phyloP scores from a whole-genome alignment of 345 rosid species.

The Citrus trifoliata region DNA sequence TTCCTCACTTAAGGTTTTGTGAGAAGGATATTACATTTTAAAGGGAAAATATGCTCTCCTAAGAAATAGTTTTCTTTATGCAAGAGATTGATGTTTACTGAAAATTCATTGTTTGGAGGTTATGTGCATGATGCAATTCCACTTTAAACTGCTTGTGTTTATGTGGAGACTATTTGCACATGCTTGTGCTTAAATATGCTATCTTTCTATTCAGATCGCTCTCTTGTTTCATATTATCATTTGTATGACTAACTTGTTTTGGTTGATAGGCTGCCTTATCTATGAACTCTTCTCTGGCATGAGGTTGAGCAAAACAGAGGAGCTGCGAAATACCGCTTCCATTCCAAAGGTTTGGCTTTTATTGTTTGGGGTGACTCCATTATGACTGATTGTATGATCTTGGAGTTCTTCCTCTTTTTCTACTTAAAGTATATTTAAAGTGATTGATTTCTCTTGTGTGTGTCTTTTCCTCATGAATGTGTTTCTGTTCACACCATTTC shows the following conservation, averaged over 20 bases:
- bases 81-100: neutral
- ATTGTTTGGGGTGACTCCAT: neutral
- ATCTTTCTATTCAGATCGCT: neutral
- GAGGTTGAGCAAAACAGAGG: constrained; percentile 91
- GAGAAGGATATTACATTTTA: neutral
- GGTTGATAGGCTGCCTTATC: constrained; percentile 76
- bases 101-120: neutral
- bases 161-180: neutral
- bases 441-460: neutral
- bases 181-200: neutral
- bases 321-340: constrained; percentile 85
- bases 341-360: constrained; percentile 76
- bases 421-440: neutral
- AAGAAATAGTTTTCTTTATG: neutral
- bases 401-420: neutral
- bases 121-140: neutral
- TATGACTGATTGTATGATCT: neutral
- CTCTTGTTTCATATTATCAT: neutral
- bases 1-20: neutral
- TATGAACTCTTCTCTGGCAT: constrained; percentile 86
- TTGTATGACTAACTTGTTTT: neutral
- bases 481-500: neutral
- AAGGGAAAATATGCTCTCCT: neutral
- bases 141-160: neutral
- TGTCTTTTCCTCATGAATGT: neutral